These are phyloP conservation scores for Lachnellula cervina DNA, from an alignment of 2,329 filamentous ascomycete genomes.

Conservation along the genomic window DNA sequence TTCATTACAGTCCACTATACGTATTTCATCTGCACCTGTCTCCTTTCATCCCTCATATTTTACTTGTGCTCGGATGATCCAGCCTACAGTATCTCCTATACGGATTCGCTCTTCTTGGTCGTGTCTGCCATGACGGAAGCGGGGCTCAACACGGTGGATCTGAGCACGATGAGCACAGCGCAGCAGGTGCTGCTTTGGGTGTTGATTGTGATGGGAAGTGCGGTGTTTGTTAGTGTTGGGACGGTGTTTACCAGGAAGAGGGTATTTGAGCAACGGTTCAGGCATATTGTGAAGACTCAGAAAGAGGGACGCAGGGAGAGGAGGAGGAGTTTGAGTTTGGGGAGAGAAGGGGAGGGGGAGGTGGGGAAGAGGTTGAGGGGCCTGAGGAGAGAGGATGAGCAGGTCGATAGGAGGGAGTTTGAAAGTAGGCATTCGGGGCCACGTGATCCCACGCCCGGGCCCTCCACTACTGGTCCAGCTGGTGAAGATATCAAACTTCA, in stretches of 20 bases:
- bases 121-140: constrained; percentile 63
- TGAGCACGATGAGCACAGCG: constrained; percentile 59
- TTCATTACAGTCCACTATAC: constrained; percentile 62
- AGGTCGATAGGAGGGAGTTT: constrained; percentile 7
- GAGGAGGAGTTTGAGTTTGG: constrained; percentile 8
- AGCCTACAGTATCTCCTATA: constrained; percentile 49
- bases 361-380: neutral
- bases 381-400: constrained; percentile 1
- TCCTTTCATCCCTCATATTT: constrained; percentile 56
- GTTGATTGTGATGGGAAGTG: constrained; percentile 60
- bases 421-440: constrained; percentile 16
- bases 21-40: constrained; percentile 56
- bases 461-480: no score
- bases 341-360: neutral
- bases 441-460: constrained; percentile 7
- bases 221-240: constrained; percentile 61
- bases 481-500: no score
- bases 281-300: constrained; percentile 44
- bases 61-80: constrained; percentile 50
- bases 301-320: constrained; percentile 25
- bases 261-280: constrained; percentile 59
- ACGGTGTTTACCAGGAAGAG: constrained; percentile 56
- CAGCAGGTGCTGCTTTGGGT: constrained; percentile 63
- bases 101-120: constrained; percentile 62
- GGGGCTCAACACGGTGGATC: constrained; percentile 62